Base-by-base conservation (phyloP, 345 rosid genomes). In the Citropsis articulata region DNA sequence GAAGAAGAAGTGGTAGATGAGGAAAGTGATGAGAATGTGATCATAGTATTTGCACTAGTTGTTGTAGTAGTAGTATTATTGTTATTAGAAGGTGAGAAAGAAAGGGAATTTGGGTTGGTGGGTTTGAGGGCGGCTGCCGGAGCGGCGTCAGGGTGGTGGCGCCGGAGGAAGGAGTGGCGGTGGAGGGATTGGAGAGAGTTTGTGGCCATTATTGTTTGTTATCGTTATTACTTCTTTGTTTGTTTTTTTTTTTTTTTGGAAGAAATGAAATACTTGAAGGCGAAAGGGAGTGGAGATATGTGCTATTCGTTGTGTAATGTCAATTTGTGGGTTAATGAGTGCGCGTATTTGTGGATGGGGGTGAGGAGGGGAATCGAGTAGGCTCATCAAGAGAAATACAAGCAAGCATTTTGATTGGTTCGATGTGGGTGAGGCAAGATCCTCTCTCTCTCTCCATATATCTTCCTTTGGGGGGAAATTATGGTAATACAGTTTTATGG, bases 331-430 rank as follows among this genome's bases (percentile, higher is more conserved):
- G 18, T 45, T 45, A 13, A 12, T 9, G 13, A 45, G 18, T 45
- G 76, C 78, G 82, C 77, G 76, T 84, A 62, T 66, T 25, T 35
- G 27, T 66, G 48, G 73, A 40, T 68, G 71, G 72, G 19, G 14
- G 59, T 38, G 75, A 79, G 33, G 33, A 61, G 21, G 55, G 55
- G 81, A 76, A 69, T 81, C 72, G 71, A 77, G 78, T 61, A 25
- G 77, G 75, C 57, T 71, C 81, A 81, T 90, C 87, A 72, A 56
- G 75, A 79, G 80, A 10, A 84, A 75, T 85, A 40, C 81, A 64
- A 77, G 64, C 85, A 75, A 77, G 86, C 81, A 45, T 79, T 88
- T 76, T 91, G 88, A 94, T 94, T 93, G 98, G 98, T 53, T 64
- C 78, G 69, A 73, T 40, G 63, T 40, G 94, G 93, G 81, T 90